Percentiles rank a stretch among this genome's conserved stretches.
Conservation (phyloP, 164 flowering plant genomes). For the Magnolia kwangsiensis region DNA sequence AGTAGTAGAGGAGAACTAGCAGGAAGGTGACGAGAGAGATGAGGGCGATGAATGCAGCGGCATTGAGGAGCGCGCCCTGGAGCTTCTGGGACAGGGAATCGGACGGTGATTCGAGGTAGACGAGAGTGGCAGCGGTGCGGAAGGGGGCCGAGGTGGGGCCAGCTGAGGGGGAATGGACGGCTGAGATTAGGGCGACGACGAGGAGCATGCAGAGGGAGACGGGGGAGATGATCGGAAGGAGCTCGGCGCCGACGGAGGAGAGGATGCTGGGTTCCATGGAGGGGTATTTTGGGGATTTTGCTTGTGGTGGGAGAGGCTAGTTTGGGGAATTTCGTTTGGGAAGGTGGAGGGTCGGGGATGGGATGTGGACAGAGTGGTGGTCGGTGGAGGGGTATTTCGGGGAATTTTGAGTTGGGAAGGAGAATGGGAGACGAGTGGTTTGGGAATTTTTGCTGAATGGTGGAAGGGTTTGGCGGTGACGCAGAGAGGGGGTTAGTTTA, state of each 20-base stretch:
- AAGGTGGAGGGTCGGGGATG: neutral
- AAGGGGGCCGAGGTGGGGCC: conserved; percentile 23
- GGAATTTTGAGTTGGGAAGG: neutral
- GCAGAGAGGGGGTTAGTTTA: too few species aligned
- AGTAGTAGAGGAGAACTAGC: conserved; percentile 75
- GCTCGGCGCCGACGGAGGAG: conserved; percentile 59
- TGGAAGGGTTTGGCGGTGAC: too few species aligned
- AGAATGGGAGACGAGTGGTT: too few species aligned
- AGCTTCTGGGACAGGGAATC: conserved; percentile 66
- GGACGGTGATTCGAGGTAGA: conserved; percentile 72
- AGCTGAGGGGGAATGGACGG: conserved; percentile 41
- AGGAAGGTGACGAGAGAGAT: conserved; percentile 72
- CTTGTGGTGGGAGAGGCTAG: neutral
- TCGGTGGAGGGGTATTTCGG: neutral
- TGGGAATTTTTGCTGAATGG: too few species aligned
- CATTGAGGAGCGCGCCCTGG: conserved; percentile 74
- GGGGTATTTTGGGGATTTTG: too few species aligned
- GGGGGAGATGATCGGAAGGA: conserved; percentile 75
- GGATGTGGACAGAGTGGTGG: neutral
- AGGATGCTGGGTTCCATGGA: conserved; percentile 66
- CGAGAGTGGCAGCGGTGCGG: conserved; percentile 83
- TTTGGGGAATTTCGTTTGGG: neutral
- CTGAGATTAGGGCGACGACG: conserved; percentile 72
- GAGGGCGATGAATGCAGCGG: conserved; percentile 64
- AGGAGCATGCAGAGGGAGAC: conserved; percentile 88